Evolutionary conservation across 2,329 filamentous ascomycete species (phyloP).

Genomic region (Fusarium algeriense): DNA sequence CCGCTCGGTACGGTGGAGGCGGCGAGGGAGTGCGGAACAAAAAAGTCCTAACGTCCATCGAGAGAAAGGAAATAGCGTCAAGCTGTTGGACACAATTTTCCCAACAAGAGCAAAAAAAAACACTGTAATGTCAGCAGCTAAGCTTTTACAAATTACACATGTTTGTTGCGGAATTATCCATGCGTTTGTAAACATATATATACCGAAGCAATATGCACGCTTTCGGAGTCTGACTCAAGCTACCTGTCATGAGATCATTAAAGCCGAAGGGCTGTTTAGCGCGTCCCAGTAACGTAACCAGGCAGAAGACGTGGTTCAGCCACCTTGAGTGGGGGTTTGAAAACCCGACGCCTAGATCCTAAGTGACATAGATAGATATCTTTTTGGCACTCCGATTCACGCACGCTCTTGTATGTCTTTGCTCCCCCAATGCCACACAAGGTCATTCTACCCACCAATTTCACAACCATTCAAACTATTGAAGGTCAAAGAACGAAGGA

Average conservation of each 20-base stretch:
- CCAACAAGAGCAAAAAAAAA: no score
- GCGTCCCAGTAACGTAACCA: not conserved
- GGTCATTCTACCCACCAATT: not conserved
- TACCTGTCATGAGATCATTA: fast-evolving
- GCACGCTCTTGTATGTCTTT: fast-evolving
- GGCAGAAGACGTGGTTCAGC: not conserved
- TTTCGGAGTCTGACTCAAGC: fast-evolving
- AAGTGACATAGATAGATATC: not conserved
- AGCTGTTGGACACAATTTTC: no score
- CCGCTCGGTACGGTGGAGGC: fast-evolving
- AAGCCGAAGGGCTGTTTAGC: not conserved
- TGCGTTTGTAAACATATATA: no score
- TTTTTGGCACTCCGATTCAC: fast-evolving
- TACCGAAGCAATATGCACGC: no score
- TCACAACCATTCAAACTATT: not conserved
- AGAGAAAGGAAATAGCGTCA: no score
- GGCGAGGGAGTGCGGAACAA: not conserved
- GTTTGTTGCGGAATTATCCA: not conserved
- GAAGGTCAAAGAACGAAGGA: not conserved
- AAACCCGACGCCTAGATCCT: no score
- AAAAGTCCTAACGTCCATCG: not conserved
- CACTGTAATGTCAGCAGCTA: no score
- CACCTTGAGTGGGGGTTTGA: not conserved
- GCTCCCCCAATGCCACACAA: not conserved
- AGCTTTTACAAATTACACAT: no score